Conservation (phyloP, 768 basidiomycete species). For the Asterophora lycoperdoides region DNA sequence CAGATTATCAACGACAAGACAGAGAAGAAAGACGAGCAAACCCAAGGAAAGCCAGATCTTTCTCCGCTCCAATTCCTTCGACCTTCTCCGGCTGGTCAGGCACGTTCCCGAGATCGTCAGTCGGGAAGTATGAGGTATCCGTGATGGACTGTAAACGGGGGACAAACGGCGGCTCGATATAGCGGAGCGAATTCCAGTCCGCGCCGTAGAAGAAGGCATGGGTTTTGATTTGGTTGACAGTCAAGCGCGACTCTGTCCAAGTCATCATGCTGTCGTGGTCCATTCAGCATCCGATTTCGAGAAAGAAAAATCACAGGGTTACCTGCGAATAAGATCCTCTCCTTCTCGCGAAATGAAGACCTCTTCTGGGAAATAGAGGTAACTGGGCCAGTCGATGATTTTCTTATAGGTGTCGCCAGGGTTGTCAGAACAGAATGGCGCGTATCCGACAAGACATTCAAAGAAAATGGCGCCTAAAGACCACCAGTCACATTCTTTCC, state of each 20-base stretch:
- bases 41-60: constrained; percentile 67
- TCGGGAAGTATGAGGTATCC: constrained; percentile 96
- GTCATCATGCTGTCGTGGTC: constrained; percentile 69
- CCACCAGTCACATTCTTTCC: constrained; percentile 99
- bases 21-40: constrained; percentile 26
- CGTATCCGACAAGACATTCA: constrained; percentile 96
- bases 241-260: constrained; percentile 71
- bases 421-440: constrained; percentile 96
- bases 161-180: constrained; percentile 95
- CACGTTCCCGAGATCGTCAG: constrained; percentile 80
- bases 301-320: constrained; percentile 19
- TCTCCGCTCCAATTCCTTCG: constrained; percentile 60
- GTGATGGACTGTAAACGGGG: constrained; percentile 89
- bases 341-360: constrained; percentile 90
- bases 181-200: constrained; percentile 87
- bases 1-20: neutral
- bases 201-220: constrained; percentile 96
- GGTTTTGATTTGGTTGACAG: constrained; percentile 81
- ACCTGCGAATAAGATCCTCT: constrained; percentile 87
- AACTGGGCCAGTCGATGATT: constrained; percentile 93
- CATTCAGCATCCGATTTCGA: constrained; percentile 9
- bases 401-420: constrained; percentile 98
- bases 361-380: constrained; percentile 92
- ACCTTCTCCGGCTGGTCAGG: constrained; percentile 56
- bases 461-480: constrained; percentile 98